Conservation (phyloP, 202 grass and related monocot genomes). For the Tripidium arundinaceum region DNA sequence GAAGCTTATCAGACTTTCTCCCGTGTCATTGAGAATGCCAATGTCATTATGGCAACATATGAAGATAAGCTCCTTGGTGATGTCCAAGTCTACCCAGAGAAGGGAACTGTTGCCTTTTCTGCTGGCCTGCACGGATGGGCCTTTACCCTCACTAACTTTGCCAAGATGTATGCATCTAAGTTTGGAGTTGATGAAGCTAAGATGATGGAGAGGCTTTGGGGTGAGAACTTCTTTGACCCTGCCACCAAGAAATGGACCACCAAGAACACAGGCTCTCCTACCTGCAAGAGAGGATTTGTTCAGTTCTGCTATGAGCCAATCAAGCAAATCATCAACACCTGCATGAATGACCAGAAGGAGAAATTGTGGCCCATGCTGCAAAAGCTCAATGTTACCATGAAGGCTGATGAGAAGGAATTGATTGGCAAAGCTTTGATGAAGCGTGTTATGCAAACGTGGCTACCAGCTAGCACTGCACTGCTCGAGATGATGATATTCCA, state of each 20-base stretch:
- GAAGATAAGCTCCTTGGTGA: not conserved
- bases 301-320: conserved; percentile 48
- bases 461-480: conserved; percentile 43
- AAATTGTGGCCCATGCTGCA: conserved; percentile 3
- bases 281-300: conserved; percentile 47
- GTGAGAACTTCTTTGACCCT: not conserved
- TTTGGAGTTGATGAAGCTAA: conserved; percentile 39
- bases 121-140: conserved; percentile 40
- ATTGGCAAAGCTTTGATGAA: conserved; percentile 50
- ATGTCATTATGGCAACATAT: not conserved
- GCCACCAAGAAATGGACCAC: conserved; percentile 43
- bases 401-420: conserved; percentile 45
- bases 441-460: conserved; percentile 47
- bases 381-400: conserved; percentile 44
- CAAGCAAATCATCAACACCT: conserved; percentile 36
- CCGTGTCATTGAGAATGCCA: conserved; percentile 21
- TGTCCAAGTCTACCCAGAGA: conserved; percentile 10
- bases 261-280: conserved; percentile 25
- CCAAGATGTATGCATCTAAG: conserved; percentile 35
- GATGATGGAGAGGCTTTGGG: conserved; percentile 47
- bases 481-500: conserved; percentile 71
- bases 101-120: conserved; percentile 43
- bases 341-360: conserved; percentile 46
- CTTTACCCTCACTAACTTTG: conserved; percentile 35
- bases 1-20: conserved; percentile 15